These are phyloP conservation scores for Penicillium desertorum DNA, from an alignment of 495 filamentous ascomycete genomes.

Conservation along the genomic window DNA sequence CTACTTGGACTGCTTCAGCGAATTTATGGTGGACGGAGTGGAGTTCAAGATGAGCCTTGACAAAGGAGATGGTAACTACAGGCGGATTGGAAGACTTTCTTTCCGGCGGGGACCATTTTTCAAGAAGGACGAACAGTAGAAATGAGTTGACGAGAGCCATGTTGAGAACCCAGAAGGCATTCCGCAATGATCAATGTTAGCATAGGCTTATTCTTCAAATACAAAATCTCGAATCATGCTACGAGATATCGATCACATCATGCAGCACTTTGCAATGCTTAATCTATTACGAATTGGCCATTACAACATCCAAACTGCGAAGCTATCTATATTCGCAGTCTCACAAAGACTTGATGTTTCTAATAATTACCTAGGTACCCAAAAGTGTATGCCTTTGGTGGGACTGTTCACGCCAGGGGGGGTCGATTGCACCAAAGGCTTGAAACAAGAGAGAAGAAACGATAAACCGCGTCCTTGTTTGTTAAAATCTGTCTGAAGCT, in stretches of 20 bases:
- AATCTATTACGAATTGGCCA: no score
- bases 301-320: background rate
- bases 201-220: background rate
- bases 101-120: slow-evolving; percentile 2
- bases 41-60: background rate
- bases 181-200: background rate
- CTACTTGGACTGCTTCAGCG: background rate
- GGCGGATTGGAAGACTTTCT: background rate
- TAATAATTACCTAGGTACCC: background rate
- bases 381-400: background rate
- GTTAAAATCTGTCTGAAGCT: background rate
- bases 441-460: background rate
- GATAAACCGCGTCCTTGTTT: background rate
- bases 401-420: background rate
- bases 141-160: background rate
- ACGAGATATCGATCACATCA: no score
- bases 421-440: background rate
- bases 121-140: background rate
- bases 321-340: background rate
- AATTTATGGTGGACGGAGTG: background rate
- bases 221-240: background rate
- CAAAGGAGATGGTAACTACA: background rate
- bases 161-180: background rate
- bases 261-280: background rate
- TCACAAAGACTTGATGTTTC: background rate